Percentiles rank a stretch among this genome's conserved stretches.
Conservation (phyloP, 805 yeast species). For the Maudiozyma bulderi region DNA sequence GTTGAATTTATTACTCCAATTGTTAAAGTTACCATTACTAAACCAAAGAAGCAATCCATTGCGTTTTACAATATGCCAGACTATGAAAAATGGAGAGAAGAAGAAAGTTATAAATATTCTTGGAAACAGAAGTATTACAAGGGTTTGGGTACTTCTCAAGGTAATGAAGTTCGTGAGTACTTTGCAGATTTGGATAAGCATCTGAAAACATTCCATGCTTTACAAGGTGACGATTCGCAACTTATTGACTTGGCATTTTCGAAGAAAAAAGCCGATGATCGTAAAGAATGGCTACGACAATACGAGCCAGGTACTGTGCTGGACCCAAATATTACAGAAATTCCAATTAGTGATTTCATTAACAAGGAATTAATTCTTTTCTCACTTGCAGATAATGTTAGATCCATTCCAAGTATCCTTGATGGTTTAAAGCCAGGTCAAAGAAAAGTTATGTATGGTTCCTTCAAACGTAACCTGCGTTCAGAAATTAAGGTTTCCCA, state of each 20-base stretch:
- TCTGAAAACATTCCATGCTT: conserved; percentile 71
- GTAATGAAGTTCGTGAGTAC: conserved; percentile 77
- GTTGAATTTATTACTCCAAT: conserved; percentile 95
- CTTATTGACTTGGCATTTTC: conserved; percentile 88
- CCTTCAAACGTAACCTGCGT: conserved; percentile 66
- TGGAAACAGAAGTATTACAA: conserved; percentile 95
- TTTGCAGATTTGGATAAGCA: conserved; percentile 79
- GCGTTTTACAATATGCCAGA: conserved; percentile 94
- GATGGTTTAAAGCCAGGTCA: conserved; percentile 98
- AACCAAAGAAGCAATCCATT: conserved; percentile 49
- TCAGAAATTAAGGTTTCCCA: conserved; percentile 83
- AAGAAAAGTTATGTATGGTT: conserved; percentile 82
- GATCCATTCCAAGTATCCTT: conserved; percentile 88
- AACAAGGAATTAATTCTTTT: conserved; percentile 90
- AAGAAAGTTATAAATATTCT: conserved; percentile 60
- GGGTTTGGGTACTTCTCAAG: conserved; percentile 94
- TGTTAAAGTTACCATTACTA: conserved; percentile 73
- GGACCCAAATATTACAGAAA: conserved; percentile 63
- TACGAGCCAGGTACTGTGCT: conserved; percentile 85
- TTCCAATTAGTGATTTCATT: conserved; percentile 89
- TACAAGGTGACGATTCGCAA: conserved; percentile 67
- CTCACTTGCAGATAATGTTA: conserved; percentile 91
- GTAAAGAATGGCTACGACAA: conserved; percentile 94
- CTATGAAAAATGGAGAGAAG: conserved; percentile 85
- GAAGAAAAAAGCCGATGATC: conserved; percentile 89